Base-by-base conservation (phyloP, 2,329 filamentous ascomycete species). In the Neurospora sp. region DNA sequence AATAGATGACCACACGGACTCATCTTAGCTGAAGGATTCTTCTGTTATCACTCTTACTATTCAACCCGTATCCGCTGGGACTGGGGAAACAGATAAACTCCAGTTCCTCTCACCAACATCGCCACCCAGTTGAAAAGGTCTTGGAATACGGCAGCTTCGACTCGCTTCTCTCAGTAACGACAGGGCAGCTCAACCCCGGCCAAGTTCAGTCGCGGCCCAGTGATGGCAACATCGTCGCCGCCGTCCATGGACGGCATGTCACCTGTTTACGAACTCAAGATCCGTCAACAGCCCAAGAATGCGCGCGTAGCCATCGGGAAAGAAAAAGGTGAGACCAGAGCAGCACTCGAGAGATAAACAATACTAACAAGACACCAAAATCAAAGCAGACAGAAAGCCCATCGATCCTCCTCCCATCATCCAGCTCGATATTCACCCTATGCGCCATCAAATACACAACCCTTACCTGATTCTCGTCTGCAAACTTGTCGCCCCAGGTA, bases 371-470 rank as follows among this genome's bases (percentile, higher is more conserved):
- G 66, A 38, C n/a, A 70, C 52, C 15, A 36, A 62, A 33, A 62
- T 3, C 52, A 62, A 62, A 62, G 69, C 74, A 92, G 91, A 92
- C 77, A 90, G 93, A 74, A 96, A 96, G 79, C 92, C 93, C 8
- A 88, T 97, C 76, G 93, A 97, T 78, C 93, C 94, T 68, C 93
- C 93, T 13, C 93, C 93, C 58, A 92, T 97, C 75, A 83, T 97
- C 66, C 89, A 95, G 80, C 84, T 97, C 66, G 79, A 86, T 69
- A 81, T 86, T 70, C 81, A 80, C 70, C 82, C 83, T 2, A 77
- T 80, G 69, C 81, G 83, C 67, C 80, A 82, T 72, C 85, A 82
- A 70, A 78, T 86, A 66, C 87, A 80, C 83, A 91, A 87, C 72
- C 84, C 84, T 0, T 85, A 84, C 74, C 80, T 82, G 68, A 86